Evolutionary conservation across 2,329 filamentous ascomycete species (phyloP).

Genomic region (Amauroascus verrucosus): DNA sequence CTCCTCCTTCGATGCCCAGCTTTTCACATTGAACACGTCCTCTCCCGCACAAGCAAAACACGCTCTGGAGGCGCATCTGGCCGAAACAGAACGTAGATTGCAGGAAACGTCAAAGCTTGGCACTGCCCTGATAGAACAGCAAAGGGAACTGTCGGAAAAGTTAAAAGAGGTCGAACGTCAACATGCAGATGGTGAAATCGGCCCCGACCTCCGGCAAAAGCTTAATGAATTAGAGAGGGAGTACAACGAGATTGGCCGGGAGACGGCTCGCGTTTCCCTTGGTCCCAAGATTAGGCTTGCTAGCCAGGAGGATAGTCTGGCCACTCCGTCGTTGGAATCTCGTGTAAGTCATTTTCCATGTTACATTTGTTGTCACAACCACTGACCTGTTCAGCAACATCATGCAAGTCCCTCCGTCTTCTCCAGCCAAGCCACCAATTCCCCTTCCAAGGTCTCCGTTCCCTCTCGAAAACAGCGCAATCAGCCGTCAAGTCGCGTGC

Average conservation of each 20-base stretch:
- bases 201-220: slow-evolving; percentile 70
- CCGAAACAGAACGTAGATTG: slow-evolving; percentile 82
- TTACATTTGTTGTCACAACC: neutral
- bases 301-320: slow-evolving; percentile 50
- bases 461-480: slow-evolving; percentile 84
- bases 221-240: slow-evolving; percentile 83
- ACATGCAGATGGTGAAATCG: slow-evolving; percentile 65
- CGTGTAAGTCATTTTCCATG: slow-evolving; percentile 30
- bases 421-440: slow-evolving; percentile 71
- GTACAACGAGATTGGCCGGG: slow-evolving; percentile 84
- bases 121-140: slow-evolving; percentile 76
- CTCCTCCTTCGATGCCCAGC: slow-evolving; percentile 69
- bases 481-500: slow-evolving; percentile 74
- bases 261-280: slow-evolving; percentile 79
- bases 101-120: slow-evolving; percentile 86
- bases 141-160: slow-evolving; percentile 69
- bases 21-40: slow-evolving; percentile 68
- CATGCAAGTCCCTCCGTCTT: slow-evolving; percentile 67
- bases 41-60: slow-evolving; percentile 81
- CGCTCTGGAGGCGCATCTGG: slow-evolving; percentile 79
- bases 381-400: slow-evolving; percentile 32
- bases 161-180: slow-evolving; percentile 75
- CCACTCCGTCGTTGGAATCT: slow-evolving; percentile 38
- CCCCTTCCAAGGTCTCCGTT: slow-evolving; percentile 78
- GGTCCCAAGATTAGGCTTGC: slow-evolving; percentile 68